Percentiles rank a stretch among this genome's conserved stretches.
These are phyloP conservation scores for Isatis tinctoria DNA, from an alignment of 345 rosid genomes.

Conservation along the genomic window DNA sequence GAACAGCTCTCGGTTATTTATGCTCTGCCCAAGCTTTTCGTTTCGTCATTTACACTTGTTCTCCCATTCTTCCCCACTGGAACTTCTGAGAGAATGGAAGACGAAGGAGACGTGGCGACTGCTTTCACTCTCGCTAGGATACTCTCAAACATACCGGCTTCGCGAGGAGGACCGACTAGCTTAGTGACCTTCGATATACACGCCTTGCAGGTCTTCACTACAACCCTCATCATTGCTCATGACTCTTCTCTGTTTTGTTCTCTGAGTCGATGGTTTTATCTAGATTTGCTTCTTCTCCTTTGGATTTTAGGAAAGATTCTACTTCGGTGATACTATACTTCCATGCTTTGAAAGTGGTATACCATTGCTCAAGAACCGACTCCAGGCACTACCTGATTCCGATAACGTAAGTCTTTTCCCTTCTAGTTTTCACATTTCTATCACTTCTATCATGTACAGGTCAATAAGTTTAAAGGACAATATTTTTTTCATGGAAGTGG, in stretches of 20 bases:
- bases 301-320: slow-evolving; percentile 77
- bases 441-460: background rate
- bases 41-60: slow-evolving; percentile 89
- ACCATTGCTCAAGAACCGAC: slow-evolving; percentile 83
- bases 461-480: too few relatives aligned
- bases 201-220: slow-evolving; percentile 73
- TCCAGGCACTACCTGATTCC: slow-evolving; percentile 84
- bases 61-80: slow-evolving; percentile 98
- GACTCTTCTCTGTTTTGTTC: background rate
- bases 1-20: slow-evolving; percentile 93
- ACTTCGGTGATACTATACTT: slow-evolving; percentile 87
- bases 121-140: slow-evolving; percentile 98
- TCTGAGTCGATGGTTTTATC: background rate
- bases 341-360: slow-evolving; percentile 97
- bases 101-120: slow-evolving; percentile 94
- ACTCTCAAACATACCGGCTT: slow-evolving; percentile 74
- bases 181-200: slow-evolving; percentile 97
- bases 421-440: slow-evolving; percentile 10
- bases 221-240: background rate
- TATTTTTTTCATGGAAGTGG: background rate
- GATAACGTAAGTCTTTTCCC: slow-evolving; percentile 52
- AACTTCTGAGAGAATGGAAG: slow-evolving; percentile 98
- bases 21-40: slow-evolving; percentile 83
- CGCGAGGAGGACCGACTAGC: slow-evolving; percentile 95
- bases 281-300: background rate